phyloP scores from a whole-genome alignment of 1,284 basidiomycete species.

The Phaffia rhodozyma region DNA sequence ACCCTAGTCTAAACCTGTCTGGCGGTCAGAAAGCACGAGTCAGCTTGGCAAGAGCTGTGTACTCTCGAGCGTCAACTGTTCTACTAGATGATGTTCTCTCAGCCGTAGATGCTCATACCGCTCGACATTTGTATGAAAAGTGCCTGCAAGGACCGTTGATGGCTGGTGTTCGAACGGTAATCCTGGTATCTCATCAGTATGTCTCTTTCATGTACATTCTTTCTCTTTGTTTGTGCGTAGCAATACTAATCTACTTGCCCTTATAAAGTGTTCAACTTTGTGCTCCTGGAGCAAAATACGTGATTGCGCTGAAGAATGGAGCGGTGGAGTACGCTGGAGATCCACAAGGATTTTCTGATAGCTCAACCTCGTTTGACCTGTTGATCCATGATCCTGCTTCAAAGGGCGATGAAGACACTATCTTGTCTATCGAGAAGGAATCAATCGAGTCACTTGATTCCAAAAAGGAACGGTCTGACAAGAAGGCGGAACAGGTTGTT shows the following conservation, averaged over 20 bases:
- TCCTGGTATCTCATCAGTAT: constrained; percentile 74
- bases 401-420: constrained; percentile 33
- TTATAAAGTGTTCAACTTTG: constrained; percentile 50
- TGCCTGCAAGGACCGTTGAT: constrained; percentile 78
- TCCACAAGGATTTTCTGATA: constrained; percentile 52
- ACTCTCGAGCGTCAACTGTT: constrained; percentile 73
- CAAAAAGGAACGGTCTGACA: not conserved
- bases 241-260: not conserved
- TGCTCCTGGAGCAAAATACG: constrained; percentile 52
- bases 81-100: constrained; percentile 73
- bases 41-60: constrained; percentile 71
- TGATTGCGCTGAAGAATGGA: constrained; percentile 74
- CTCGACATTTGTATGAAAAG: constrained; percentile 65
- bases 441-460: constrained; percentile 15
- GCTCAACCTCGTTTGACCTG: constrained; percentile 53
- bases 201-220: constrained; percentile 18
- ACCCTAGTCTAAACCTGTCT: constrained; percentile 51
- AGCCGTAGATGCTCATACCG: constrained; percentile 36
- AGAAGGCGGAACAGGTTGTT: constrained; percentile 10
- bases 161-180: constrained; percentile 54
- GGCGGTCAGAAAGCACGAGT: constrained; percentile 95
- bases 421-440: constrained; percentile 25
- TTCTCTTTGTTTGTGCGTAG: too few species aligned
- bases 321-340: constrained; percentile 62
- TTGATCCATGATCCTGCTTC: constrained; percentile 46